A percentile compares a stretch with the other conserved stretches of the same genome.
Conservation (phyloP, 345 rosid species). For the Anacardium occidentale region DNA sequence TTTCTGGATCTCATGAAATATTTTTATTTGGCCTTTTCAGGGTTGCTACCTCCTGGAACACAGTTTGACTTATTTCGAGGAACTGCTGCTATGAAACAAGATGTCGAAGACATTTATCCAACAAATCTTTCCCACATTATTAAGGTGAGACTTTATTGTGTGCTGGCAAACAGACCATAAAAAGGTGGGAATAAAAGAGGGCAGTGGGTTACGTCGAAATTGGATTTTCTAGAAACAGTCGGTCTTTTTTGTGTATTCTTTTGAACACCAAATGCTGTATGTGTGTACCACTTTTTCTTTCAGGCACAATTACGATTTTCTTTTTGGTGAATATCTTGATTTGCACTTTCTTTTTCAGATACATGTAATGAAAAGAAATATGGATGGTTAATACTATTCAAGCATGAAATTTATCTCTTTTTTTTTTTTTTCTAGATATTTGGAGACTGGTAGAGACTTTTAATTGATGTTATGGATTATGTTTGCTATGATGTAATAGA, state of each 20-base stretch:
- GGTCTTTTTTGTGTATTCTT: not conserved
- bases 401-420: not conserved
- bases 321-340: not conserved
- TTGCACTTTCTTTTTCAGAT: not conserved
- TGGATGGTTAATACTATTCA: not conserved
- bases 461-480: not conserved
- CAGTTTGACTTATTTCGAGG: slow-evolving; percentile 97
- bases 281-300: not conserved
- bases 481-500: not conserved
- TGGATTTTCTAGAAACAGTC: not conserved
- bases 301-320: not conserved
- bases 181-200: not conserved
- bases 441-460: not conserved
- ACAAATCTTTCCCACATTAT: slow-evolving; percentile 75
- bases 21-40: slow-evolving; percentile 37
- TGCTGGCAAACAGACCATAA: not conserved
- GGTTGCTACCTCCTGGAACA: slow-evolving; percentile 96
- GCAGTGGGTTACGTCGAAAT: not conserved
- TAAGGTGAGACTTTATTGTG: slow-evolving; percentile 45
- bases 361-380: not conserved
- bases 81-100: slow-evolving; percentile 97
- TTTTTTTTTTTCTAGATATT: not conserved
- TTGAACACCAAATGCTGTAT: not conserved
- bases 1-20: not conserved
- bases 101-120: slow-evolving; percentile 89